These are phyloP conservation scores for Colletotrichum lini DNA, from an alignment of 2,329 filamentous ascomycete genomes.

Conservation along the genomic window DNA sequence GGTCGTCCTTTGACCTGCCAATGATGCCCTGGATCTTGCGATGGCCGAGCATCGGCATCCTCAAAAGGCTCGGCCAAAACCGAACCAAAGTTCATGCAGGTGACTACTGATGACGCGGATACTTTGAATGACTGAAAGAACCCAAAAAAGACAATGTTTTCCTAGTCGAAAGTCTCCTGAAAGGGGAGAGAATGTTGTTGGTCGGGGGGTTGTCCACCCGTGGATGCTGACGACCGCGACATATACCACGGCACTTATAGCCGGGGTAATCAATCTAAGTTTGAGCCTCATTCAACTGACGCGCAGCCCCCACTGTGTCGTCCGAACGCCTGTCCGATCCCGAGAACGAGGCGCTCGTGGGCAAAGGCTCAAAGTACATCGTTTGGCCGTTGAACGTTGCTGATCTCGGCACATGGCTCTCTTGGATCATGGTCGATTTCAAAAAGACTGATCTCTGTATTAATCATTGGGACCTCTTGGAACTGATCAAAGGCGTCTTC, in stretches of 20 bases:
- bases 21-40: not conserved
- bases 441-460: no score
- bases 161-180: not conserved
- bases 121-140: no score
- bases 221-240: not conserved
- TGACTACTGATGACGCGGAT: not conserved
- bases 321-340: not conserved
- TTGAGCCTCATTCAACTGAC: not conserved
- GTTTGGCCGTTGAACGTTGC: not conserved
- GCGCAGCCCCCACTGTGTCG: not conserved
- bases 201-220: not conserved
- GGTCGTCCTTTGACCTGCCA: conserved; percentile 1
- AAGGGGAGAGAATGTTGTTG: not conserved
- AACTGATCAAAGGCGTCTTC: not conserved
- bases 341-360: no score
- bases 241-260: not conserved
- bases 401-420: not conserved
- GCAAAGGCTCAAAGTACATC: not conserved
- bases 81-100: not conserved
- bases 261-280: conserved; percentile 14
- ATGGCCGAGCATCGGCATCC: not conserved
- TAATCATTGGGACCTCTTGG: no score
- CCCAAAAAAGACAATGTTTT: no score
- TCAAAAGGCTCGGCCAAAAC: not conserved
- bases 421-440: not conserved